A percentile compares a stretch with the other conserved stretches of the same genome.
Conservation (phyloP, 1,284 basidiomycete species). For the Cystobasidiaceae sp. region DNA sequence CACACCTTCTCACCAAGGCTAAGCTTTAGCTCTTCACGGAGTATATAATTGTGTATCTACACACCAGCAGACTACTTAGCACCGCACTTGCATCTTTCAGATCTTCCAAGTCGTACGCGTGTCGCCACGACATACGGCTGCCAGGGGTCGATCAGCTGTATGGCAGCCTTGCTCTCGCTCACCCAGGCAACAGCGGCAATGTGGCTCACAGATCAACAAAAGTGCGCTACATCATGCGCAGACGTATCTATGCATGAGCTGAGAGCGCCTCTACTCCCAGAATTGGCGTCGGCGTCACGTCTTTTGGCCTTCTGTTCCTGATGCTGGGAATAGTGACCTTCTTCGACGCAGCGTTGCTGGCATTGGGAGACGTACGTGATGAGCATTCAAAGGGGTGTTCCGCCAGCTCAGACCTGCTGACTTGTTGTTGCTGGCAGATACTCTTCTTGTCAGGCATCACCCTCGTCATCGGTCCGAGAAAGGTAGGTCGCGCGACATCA, state of each 20-base stretch:
- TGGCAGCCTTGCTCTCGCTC: background rate
- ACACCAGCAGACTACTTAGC: too few relatives aligned
- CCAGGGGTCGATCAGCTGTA: background rate
- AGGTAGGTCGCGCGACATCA: conserved; percentile 29
- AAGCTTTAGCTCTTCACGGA: too few relatives aligned
- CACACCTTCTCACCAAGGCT: too few relatives aligned
- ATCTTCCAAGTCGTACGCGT: too few relatives aligned
- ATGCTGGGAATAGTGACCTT: conserved; percentile 90
- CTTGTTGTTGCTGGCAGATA: conserved; percentile 54
- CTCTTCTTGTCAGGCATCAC: conserved; percentile 87
- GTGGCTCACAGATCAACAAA: conserved; percentile 67
- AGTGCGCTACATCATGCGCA: conserved; percentile 46
- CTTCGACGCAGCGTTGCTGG: conserved; percentile 94
- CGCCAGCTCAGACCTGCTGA: background rate
- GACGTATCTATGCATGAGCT: too few relatives aligned
- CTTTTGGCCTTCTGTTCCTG: conserved; percentile 96
- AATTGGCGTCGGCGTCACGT: conserved; percentile 76
- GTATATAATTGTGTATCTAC: too few relatives aligned
- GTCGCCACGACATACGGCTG: too few relatives aligned
- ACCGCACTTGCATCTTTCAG: too few relatives aligned
- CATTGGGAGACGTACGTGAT: conserved; percentile 79
- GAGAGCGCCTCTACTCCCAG: too few relatives aligned
- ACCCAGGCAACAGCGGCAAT: conserved; percentile 46
- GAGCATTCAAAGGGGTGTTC: background rate
- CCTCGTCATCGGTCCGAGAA: conserved; percentile 77